Evolutionary conservation across 371 early-diverging fungal genomes (phyloP).

Genomic region (Rhizomucor miehei): DNA sequence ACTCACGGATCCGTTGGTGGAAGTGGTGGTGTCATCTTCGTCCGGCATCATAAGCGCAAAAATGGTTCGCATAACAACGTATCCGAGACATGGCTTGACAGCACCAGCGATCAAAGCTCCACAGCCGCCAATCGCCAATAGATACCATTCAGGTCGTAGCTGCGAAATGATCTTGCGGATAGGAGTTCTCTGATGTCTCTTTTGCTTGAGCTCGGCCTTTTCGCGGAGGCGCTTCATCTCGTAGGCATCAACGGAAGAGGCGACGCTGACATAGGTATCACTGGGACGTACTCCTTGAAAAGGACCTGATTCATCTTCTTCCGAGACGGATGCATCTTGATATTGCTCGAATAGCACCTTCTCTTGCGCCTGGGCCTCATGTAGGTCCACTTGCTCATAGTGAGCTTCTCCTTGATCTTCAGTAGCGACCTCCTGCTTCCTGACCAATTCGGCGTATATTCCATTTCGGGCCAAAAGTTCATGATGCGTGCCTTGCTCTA

Average conservation of each 20-base stretch:
- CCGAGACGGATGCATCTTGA: neutral
- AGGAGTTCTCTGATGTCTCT: slow-evolving; percentile 39
- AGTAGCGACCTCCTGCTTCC: slow-evolving; percentile 40
- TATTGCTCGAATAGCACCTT: slow-evolving; percentile 5
- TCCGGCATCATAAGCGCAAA: slow-evolving; percentile 26
- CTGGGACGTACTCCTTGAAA: slow-evolving; percentile 3
- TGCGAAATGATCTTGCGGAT: slow-evolving; percentile 25
- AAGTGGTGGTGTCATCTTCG: slow-evolving; percentile 9
- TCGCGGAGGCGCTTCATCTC: slow-evolving; percentile 26
- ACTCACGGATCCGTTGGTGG: slow-evolving; percentile 24
- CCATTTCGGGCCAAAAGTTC: slow-evolving; percentile 40
- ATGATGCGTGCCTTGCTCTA: slow-evolving; percentile 67
- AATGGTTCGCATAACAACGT: slow-evolving; percentile 27
- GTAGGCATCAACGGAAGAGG: slow-evolving; percentile 20
- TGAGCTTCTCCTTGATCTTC: slow-evolving; percentile 5
- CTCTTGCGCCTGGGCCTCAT: too few species aligned
- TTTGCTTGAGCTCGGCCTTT: slow-evolving; percentile 31
- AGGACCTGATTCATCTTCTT: slow-evolving; percentile 4
- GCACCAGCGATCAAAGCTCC: slow-evolving; percentile 53
- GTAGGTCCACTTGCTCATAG: too few species aligned
- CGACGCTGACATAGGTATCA: slow-evolving; percentile 1
- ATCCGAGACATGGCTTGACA: slow-evolving; percentile 30
- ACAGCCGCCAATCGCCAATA: slow-evolving; percentile 32
- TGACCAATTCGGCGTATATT: slow-evolving; percentile 43
- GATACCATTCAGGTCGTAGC: slow-evolving; percentile 36